Conservation (phyloP, 768 basidiomycete species). For the Tricholoma sp. region DNA sequence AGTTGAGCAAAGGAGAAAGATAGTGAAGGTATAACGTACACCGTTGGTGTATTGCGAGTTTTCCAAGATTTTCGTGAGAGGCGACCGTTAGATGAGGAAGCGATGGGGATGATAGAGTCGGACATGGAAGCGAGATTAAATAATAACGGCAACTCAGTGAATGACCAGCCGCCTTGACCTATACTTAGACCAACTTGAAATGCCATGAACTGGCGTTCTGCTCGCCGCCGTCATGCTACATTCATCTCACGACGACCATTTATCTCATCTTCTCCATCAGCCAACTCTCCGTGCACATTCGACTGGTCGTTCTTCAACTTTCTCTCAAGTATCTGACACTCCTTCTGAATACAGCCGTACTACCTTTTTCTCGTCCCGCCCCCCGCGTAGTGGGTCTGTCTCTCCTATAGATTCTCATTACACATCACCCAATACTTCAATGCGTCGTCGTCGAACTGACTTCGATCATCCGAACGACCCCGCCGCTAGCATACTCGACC, state of each 20-base stretch:
- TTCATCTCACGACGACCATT: slow-evolving; percentile 38
- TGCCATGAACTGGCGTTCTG: neutral
- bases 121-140: too few species aligned
- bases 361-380: slow-evolving; percentile 50
- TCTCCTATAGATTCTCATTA: slow-evolving; percentile 20
- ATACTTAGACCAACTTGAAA: neutral
- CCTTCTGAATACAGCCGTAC: slow-evolving; percentile 65
- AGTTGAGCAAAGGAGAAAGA: slow-evolving; percentile 7
- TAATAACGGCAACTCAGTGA: too few species aligned
- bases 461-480: slow-evolving; percentile 41
- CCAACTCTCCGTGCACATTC: slow-evolving; percentile 45
- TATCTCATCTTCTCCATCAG: slow-evolving; percentile 49
- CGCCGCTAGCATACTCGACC: slow-evolving; percentile 49
- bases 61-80: slow-evolving; percentile 73
- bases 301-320: slow-evolving; percentile 45
- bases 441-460: slow-evolving; percentile 14
- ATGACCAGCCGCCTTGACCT: too few species aligned
- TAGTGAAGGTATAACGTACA: slow-evolving; percentile 30
- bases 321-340: slow-evolving; percentile 58
- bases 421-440: slow-evolving; percentile 19
- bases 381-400: slow-evolving; percentile 26
- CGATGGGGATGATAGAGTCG: slow-evolving; percentile 27
- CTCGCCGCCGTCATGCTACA: neutral
- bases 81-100: slow-evolving; percentile 60
- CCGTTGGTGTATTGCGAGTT: slow-evolving; percentile 39